Percentiles rank a stretch among this genome's conserved stretches.
phyloP scores from a whole-genome alignment of 768 basidiomycete genomes.

The Chalciporus piperatus region DNA sequence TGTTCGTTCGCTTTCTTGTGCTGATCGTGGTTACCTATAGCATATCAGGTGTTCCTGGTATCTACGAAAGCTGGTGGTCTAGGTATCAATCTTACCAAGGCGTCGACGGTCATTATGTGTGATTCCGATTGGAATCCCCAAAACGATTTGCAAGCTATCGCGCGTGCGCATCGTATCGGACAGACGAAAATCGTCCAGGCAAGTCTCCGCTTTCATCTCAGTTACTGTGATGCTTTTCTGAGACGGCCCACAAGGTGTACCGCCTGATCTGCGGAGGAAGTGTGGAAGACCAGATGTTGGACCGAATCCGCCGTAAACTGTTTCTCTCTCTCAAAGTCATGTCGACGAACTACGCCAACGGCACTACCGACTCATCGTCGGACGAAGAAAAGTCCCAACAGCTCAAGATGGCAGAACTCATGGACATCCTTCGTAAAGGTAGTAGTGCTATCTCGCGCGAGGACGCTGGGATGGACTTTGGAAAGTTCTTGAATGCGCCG shows the following conservation, averaged over 20 bases:
- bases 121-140: conserved; percentile 71
- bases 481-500: conserved; percentile 42
- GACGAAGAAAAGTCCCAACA: conserved; percentile 27
- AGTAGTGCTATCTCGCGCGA: conserved; percentile 49
- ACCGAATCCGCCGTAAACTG: conserved; percentile 67
- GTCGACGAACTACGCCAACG: conserved; percentile 37
- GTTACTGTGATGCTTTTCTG: neutral
- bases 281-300: conserved; percentile 77
- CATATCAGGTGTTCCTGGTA: conserved; percentile 66
- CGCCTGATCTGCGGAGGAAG: conserved; percentile 65
- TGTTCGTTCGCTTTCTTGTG: neutral
- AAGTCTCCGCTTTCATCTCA: neutral
- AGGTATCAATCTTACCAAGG: conserved; percentile 82
- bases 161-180: conserved; percentile 79
- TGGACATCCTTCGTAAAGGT: conserved; percentile 56
- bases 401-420: conserved; percentile 44
- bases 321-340: conserved; percentile 65
- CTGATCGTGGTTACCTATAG: conserved; percentile 26
- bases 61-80: conserved; percentile 73
- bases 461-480: conserved; percentile 40
- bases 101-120: conserved; percentile 77
- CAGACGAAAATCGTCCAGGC: conserved; percentile 71
- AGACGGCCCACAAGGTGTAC: conserved; percentile 47
- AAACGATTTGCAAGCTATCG: conserved; percentile 84
- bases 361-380: conserved; percentile 13